phyloP scores from a whole-genome alignment of 2,329 filamentous ascomycete genomes.

The Sarocladium brachiariae region DNA sequence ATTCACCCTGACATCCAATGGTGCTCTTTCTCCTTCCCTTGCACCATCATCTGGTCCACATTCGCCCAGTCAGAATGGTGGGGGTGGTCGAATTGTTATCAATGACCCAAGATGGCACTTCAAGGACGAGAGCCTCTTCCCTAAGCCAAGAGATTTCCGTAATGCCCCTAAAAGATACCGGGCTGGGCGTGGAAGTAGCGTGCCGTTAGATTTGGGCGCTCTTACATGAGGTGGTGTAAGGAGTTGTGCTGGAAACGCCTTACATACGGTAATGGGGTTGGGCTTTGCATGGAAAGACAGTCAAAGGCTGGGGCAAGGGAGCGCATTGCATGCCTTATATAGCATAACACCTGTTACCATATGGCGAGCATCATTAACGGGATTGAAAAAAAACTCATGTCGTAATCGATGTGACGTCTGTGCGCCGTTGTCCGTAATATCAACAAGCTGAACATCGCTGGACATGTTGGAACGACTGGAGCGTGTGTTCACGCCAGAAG shows the following conservation, averaged over 20 bases:
- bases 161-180: slow-evolving; percentile 74
- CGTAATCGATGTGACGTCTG: too few relatives aligned
- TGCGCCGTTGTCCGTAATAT: too few relatives aligned
- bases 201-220: slow-evolving; percentile 74
- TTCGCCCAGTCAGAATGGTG: slow-evolving; percentile 22
- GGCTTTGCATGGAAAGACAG: too few relatives aligned
- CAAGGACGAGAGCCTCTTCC: slow-evolving; percentile 71
- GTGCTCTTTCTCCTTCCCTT: slow-evolving; percentile 39
- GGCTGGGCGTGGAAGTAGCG: slow-evolving; percentile 87
- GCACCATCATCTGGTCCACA: slow-evolving; percentile 32
- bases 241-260: neutral
- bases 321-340: too few relatives aligned
- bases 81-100: slow-evolving; percentile 46
- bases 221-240: slow-evolving; percentile 24
- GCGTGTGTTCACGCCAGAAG: neutral
- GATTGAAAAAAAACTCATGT: too few relatives aligned
- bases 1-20: slow-evolving; percentile 66
- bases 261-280: too few relatives aligned
- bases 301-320: too few relatives aligned
- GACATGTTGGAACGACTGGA: too few relatives aligned
- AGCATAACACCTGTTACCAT: too few relatives aligned
- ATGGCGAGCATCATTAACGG: too few relatives aligned
- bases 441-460: too few relatives aligned
- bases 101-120: slow-evolving; percentile 83
- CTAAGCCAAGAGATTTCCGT: slow-evolving; percentile 75